Conservation (phyloP, 192 early-diverging fungal species). For the Backusella parvicylindrica region DNA sequence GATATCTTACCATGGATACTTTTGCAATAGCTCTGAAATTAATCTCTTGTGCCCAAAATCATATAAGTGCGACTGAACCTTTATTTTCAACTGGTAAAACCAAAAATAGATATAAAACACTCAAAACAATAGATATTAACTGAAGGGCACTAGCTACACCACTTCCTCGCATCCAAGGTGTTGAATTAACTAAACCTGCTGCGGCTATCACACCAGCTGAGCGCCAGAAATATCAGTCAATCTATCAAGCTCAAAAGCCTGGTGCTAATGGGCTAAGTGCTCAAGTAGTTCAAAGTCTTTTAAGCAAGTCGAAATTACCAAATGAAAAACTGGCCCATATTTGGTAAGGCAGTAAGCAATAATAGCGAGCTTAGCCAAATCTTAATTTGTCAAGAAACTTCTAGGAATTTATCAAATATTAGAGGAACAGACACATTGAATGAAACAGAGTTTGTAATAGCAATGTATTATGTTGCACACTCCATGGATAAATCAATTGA, state of each 20-base stretch:
- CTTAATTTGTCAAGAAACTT: background rate
- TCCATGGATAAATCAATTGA: slow-evolving; percentile 68
- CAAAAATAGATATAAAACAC: background rate
- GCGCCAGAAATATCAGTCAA: slow-evolving; percentile 23
- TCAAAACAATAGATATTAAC: background rate
- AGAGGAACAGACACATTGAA: slow-evolving; percentile 65
- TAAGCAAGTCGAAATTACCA: slow-evolving; percentile 79
- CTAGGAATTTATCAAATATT: slow-evolving; percentile 75
- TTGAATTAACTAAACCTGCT: background rate
- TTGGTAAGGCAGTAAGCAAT: slow-evolving; percentile 55
- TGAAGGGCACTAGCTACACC: background rate
- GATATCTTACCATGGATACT: slow-evolving; percentile 63
- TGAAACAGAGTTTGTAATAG: slow-evolving; percentile 82
- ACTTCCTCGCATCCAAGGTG: slow-evolving; percentile 16
- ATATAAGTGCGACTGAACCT: slow-evolving; percentile 48
- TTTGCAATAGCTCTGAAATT: slow-evolving; percentile 86
- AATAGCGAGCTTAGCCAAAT: background rate
- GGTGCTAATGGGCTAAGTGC: slow-evolving; percentile 14
- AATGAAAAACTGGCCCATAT: slow-evolving; percentile 73
- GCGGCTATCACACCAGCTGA: slow-evolving; percentile 10
- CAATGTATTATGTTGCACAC: slow-evolving; percentile 85
- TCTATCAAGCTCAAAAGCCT: slow-evolving; percentile 25
- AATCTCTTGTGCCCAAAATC: slow-evolving; percentile 82
- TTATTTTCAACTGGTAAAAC: slow-evolving; percentile 27
- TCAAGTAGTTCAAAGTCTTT: slow-evolving; percentile 68